Base-by-base conservation (phyloP, 768 basidiomycete species). In the Lactifluus echinatus region DNA sequence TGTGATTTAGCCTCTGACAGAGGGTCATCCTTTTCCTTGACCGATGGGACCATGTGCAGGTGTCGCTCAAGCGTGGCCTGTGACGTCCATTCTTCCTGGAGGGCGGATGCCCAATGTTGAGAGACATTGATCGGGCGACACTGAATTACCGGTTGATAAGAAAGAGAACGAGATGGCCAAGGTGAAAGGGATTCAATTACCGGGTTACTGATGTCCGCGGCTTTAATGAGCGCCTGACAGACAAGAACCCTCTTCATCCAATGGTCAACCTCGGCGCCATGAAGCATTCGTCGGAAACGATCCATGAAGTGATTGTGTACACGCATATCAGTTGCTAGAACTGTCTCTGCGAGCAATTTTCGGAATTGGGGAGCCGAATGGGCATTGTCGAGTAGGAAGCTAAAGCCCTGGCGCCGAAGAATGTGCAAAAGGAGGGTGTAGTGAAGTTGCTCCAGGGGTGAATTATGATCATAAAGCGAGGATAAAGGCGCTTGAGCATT, bases 141-240 rank as follows among this genome's bases (percentile, higher is more conserved):
- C 94, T 97, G 46, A 52, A 53, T 39, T 53, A 48, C n/a, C n/a
- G n/a, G n/a, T 34, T 6, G 4, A 28, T 62, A 29, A 56, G 23
- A 55, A 28, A 31, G 36, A 14, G n/a, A n/a, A n/a, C n/a, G 40
- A 45, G 7, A 42, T 26, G 26, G 31, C 42, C 15, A 10, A 33
- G 39, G 51, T 15, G 43, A 26, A 33, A 29, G 14, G 36, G 40
- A 39, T 11, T 33, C 14, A 81, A 93, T 63, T 68, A 96, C 93
- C 15, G 96, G 95, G 69, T 99, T 99, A 68, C 91, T 93, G 66
- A 99, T 98, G 72, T 99, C 96, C 17, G 95, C 93, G 66, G 94
- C 96, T 71, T 99, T 98, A 69, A 99, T 84, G 50, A 99, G 73
- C 3, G 89, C 88, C 66, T 97, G 93, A 67, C 91, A 95, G 23